Base-by-base conservation (phyloP, 31 red algal species). In the Asparagopsis taxiformis region DNA sequence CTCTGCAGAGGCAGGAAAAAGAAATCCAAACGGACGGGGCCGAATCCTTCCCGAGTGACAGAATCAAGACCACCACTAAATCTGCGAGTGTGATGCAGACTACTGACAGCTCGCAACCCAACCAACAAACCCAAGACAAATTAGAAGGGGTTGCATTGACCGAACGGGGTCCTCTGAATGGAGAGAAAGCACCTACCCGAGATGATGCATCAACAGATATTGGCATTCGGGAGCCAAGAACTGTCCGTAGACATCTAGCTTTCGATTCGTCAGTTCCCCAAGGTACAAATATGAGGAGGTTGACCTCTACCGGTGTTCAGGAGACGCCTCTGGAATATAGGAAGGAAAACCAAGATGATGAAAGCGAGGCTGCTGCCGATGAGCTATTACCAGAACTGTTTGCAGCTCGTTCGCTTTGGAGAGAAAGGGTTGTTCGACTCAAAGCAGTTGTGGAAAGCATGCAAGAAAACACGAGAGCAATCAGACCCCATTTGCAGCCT, bases 341-440 rank as follows among this genome's bases (percentile, higher is more conserved):
- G 17, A 46, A 39, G 3, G 26, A 57, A 30, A 67, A 33, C 13
- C 21, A 2, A 48, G 68, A 85, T 52, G 61, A 85, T 33, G 81
- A 68, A 32, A 85, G 81, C 51, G 81, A 85, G 55, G 70, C 33
- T 10, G 81, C 81, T 1, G 81, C 81, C 15, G 70, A 74, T n/a
- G 66, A 85, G n/a, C 24, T 85, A 15, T 48, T 85, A 26, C 81
- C 81, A 25, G 81, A 85, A 57, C 53, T 85, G 31, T 30, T 85
- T 10, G 31, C 60, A 25, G 70, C 62, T 38, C 70, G 81, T 24
- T 58, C 41, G 20, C 25, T 85, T 15, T 85, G 81, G 81, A 64
- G 50, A 19, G 81, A 85, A 37, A 38, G 81, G 17, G 69, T 85
- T 16, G 28, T 69, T 36, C 19, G 68, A 57, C 51, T 85, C 4